Evolutionary conservation across 805 yeast species (phyloP).

Genomic region (Hanseniaspora taiwanica): DNA sequence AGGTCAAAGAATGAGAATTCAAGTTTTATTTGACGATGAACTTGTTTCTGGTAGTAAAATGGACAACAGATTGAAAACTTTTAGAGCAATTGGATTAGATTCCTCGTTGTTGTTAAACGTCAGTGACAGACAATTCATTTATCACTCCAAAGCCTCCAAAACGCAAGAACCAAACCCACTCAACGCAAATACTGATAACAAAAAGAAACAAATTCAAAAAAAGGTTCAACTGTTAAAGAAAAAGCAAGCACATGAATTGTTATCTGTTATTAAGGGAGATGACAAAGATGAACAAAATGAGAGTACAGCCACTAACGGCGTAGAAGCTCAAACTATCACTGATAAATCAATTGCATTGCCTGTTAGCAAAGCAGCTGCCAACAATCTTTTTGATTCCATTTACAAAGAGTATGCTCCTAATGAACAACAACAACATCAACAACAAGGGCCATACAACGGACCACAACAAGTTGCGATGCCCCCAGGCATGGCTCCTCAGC

Average conservation of each 20-base stretch:
- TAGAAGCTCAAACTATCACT: background rate
- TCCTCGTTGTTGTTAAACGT: slow-evolving; percentile 72
- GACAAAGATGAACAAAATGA: slow-evolving; percentile 4
- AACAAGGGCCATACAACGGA: slow-evolving; percentile 3
- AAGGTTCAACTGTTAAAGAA: slow-evolving; percentile 16
- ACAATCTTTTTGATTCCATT: slow-evolving; percentile 22
- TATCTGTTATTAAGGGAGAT: slow-evolving; percentile 33
- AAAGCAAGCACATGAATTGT: slow-evolving; percentile 29
- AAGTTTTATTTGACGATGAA: slow-evolving; percentile 73
- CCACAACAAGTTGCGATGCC: slow-evolving; percentile 9
- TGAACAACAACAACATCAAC: slow-evolving; percentile 4
- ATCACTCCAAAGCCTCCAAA: slow-evolving; percentile 54
- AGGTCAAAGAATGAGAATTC: slow-evolving; percentile 41
- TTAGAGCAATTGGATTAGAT: slow-evolving; percentile 76
- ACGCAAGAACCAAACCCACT: slow-evolving; percentile 22
- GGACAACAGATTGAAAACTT: slow-evolving; percentile 62
- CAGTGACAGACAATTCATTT: slow-evolving; percentile 60
- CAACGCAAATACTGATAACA: slow-evolving; percentile 9
- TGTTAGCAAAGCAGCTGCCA: slow-evolving; percentile 16
- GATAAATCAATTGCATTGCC: slow-evolving; percentile 10
- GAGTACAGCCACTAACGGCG: slow-evolving; percentile 6
- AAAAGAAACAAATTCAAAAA: slow-evolving; percentile 10
- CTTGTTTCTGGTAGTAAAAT: slow-evolving; percentile 71
- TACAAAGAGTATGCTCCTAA: slow-evolving; percentile 18
- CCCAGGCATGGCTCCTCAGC: slow-evolving; percentile 14